These are phyloP conservation scores for Syncephalastrum monosporum DNA, from an alignment of 371 early-diverging fungal genomes.

Conservation along the genomic window DNA sequence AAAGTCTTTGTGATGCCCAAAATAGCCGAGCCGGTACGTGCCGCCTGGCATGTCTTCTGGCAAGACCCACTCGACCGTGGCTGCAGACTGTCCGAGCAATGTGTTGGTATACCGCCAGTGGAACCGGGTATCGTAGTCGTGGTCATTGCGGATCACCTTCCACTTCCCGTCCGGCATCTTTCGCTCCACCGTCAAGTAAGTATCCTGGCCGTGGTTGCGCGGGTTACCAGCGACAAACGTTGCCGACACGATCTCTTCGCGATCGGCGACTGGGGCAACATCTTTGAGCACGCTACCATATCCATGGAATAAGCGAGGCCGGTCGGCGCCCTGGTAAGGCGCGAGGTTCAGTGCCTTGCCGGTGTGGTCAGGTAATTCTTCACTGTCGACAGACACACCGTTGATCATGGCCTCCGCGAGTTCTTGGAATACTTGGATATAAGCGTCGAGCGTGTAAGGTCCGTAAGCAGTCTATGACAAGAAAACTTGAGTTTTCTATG, in stretches of 20 bases:
- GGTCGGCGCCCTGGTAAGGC: conserved; percentile 48
- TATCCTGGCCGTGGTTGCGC: conserved; percentile 48
- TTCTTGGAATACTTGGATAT: conserved; percentile 53
- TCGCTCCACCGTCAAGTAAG: conserved; percentile 56
- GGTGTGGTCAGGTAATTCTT: conserved; percentile 34
- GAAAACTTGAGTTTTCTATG: not conserved
- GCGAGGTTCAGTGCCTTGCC: conserved; percentile 43
- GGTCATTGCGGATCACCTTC: conserved; percentile 40
- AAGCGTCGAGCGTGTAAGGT: conserved; percentile 59
- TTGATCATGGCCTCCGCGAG: conserved; percentile 48
- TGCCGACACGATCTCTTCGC: conserved; percentile 27
- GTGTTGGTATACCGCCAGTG: conserved; percentile 33
- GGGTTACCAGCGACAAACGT: conserved; percentile 64
- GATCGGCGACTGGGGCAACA: conserved; percentile 10
- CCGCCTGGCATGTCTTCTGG: conserved; percentile 17
- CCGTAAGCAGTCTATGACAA: conserved; percentile 57
- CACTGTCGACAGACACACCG: conserved; percentile 18
- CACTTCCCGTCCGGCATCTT: conserved; percentile 28
- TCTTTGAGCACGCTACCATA: conserved; percentile 53
- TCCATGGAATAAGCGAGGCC: conserved; percentile 32
- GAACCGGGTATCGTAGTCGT: conserved; percentile 50
- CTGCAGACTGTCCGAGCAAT: conserved; percentile 37
- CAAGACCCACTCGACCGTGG: conserved; percentile 42
- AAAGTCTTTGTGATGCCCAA: conserved; percentile 22
- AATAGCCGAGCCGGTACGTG: conserved; percentile 19